Conservation (phyloP, 768 basidiomycete species). For the Tylopilus plumbeoviolaceoides region DNA sequence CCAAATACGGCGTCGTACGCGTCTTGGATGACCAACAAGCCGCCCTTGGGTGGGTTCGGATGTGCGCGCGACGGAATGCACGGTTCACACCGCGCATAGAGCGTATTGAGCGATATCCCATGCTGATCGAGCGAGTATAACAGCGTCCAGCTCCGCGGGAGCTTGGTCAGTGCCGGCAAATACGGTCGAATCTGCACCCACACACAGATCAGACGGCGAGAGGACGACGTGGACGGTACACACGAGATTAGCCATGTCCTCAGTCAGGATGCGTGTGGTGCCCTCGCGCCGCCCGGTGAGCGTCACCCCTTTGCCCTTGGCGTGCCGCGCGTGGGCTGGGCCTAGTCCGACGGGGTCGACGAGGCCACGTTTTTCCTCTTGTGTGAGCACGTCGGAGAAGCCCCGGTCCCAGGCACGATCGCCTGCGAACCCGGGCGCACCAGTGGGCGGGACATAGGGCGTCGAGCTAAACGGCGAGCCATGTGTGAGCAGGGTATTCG, state of each 20-base stretch:
- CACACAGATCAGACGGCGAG: background rate
- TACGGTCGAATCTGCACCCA: conserved; percentile 56
- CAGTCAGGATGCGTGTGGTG: conserved; percentile 50
- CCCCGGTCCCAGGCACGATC: conserved; percentile 68
- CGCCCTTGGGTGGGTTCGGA: conserved; percentile 35
- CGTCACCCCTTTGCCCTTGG: conserved; percentile 38
- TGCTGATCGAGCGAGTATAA: conserved; percentile 93
- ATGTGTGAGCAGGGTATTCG: conserved; percentile 31
- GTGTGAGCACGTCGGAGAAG: conserved; percentile 45
- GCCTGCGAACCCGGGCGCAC: conserved; percentile 78
- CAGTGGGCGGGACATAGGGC: conserved; percentile 45
- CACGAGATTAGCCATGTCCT: conserved; percentile 59
- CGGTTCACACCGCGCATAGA: conserved; percentile 64
- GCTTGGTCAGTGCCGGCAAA: conserved; percentile 69
- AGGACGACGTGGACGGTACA: conserved; percentile 15
- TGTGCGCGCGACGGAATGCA: conserved; percentile 24
- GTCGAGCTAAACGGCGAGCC: conserved; percentile 49
- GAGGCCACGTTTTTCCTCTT: conserved; percentile 37
- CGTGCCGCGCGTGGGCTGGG: conserved; percentile 22
- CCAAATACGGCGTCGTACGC: conserved; percentile 68
- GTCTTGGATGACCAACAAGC: conserved; percentile 66
- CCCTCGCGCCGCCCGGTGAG: conserved; percentile 53
- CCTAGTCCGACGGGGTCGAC: conserved; percentile 42
- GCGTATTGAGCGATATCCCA: conserved; percentile 86
- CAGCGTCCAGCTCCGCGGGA: conserved; percentile 70